Evolutionary conservation across 176 grass and related monocot genomes (phyloP), one percentile per base, ranked within the genome.

Genomic region (Dendrocalamus sinicus): DNA sequence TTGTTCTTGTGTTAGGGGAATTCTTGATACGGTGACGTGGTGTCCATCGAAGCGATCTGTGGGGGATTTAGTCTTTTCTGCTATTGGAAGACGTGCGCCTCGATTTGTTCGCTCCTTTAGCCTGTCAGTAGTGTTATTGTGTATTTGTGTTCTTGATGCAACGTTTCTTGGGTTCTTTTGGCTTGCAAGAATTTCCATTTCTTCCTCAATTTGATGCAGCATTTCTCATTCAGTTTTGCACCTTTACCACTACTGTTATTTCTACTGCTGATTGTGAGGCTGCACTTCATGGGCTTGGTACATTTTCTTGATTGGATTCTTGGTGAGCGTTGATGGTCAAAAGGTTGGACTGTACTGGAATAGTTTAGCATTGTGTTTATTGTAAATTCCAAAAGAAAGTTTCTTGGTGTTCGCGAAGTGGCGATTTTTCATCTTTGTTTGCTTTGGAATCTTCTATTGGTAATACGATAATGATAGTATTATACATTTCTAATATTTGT

Each of bases 401-500:
- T 51, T 79, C 83, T 86, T 53, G 83, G 83, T 70, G 20, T 71
- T 76, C 1, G 72, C 0, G 40, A 77, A 19, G 30, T 90, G 64
- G 5, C 9, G 26, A 4, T 64, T 60, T 86, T 39, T 63, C 80
- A 73, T 82, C 54, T 77, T 77, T 76, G 54, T 53, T 81, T 81
- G 69, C 68, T 75, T 69, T 91, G 50, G 68, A 88, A 76, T 84
- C 53, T 91, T 91, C 61, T 63, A 28, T 69, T 59, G 37, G 46
- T 50, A 77, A 12, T 62, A 69, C 52, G 60, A 48, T 69, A 62
- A 68, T 69, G 60, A 40, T 43, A 62, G 67, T 59, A 75, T 20
- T 53, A 22, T 37, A 28, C 12, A 30, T 3, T 2, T 37, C 10
- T 86, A 22, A 5, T 57, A 76, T 73, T n/a, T 85, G 61, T 58